These are phyloP conservation scores for Taphrina populina DNA, from an alignment of 1,139 yeast genomes.

Conservation along the genomic window DNA sequence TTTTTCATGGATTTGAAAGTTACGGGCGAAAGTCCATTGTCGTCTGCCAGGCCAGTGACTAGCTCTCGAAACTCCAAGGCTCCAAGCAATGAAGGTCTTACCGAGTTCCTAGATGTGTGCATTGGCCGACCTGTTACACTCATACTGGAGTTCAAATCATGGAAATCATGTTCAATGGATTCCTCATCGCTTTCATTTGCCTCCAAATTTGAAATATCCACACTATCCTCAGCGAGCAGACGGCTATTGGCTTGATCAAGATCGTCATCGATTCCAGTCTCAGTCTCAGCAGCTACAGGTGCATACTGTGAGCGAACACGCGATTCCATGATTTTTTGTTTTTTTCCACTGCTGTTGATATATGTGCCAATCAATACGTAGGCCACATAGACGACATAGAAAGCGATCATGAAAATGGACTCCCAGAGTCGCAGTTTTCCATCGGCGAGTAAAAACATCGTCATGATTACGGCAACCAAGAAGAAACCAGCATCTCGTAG, in stretches of 20 bases:
- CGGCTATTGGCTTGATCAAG: slow-evolving; percentile 13
- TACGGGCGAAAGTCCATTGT: slow-evolving; percentile 1
- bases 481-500: slow-evolving; percentile 60
- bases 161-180: slow-evolving; percentile 10
- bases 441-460: slow-evolving; percentile 46
- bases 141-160: slow-evolving; percentile 26
- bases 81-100: slow-evolving; percentile 50
- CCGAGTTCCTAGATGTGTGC: slow-evolving; percentile 29
- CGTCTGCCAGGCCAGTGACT: slow-evolving; percentile 37
- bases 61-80: slow-evolving; percentile 49
- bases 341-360: slow-evolving; percentile 6
- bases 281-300: background rate
- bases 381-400: slow-evolving; percentile 57
- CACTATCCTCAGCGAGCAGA: background rate
- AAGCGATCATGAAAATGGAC: slow-evolving; percentile 52
- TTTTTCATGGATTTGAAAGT: slow-evolving; percentile 4
- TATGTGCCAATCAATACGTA: slow-evolving; percentile 41
- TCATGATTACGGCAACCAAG: slow-evolving; percentile 50
- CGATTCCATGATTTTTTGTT: slow-evolving; percentile 18
- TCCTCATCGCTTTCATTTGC: slow-evolving; percentile 20
- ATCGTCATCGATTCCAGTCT: slow-evolving; percentile 10
- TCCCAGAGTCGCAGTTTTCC: slow-evolving; percentile 52
- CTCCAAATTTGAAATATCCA: slow-evolving; percentile 2
- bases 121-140: slow-evolving; percentile 25
- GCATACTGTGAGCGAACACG: slow-evolving; percentile 21